phyloP scores from a whole-genome alignment of 164 flowering plant species.

The Echeveria elegans region DNA sequence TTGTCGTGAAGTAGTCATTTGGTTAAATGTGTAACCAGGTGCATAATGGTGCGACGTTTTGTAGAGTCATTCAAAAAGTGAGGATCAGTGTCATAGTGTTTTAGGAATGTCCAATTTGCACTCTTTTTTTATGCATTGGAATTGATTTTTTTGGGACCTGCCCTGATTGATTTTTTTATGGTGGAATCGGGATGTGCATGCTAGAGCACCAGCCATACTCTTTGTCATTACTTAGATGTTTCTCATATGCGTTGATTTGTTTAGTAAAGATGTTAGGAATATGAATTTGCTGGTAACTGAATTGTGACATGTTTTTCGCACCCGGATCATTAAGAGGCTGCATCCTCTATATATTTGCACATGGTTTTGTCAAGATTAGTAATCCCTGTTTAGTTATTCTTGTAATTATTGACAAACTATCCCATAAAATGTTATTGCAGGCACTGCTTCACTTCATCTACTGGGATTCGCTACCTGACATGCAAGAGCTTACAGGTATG shows the following conservation, averaged over 20 bases:
- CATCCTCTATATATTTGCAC: background rate
- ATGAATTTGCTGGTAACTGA: background rate
- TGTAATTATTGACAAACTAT: background rate
- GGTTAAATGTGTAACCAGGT: too few species aligned
- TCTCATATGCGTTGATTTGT: background rate
- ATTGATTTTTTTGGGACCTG: too few species aligned
- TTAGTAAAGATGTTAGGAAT: too few species aligned
- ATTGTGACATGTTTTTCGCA: background rate
- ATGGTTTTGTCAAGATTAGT: background rate
- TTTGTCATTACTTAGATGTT: background rate
- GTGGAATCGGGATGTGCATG: too few species aligned
- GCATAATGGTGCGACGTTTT: too few species aligned
- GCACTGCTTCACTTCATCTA: conserved; percentile 81
- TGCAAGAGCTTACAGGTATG: conserved; percentile 70
- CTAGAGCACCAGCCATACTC: background rate
- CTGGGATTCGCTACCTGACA: conserved; percentile 83
- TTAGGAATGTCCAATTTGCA: background rate
- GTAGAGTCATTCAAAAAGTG: too few species aligned
- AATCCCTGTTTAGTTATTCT: background rate
- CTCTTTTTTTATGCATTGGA: too few species aligned
- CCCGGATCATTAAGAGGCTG: background rate
- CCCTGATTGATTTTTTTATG: too few species aligned
- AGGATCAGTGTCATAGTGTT: too few species aligned
- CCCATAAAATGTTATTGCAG: conserved; percentile 29
- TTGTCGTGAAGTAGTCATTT: too few species aligned